Percentiles rank a stretch among this genome's conserved stretches.
Conservation (phyloP, 106 monocot genomes). For the Dendrobium huoshanense region DNA sequence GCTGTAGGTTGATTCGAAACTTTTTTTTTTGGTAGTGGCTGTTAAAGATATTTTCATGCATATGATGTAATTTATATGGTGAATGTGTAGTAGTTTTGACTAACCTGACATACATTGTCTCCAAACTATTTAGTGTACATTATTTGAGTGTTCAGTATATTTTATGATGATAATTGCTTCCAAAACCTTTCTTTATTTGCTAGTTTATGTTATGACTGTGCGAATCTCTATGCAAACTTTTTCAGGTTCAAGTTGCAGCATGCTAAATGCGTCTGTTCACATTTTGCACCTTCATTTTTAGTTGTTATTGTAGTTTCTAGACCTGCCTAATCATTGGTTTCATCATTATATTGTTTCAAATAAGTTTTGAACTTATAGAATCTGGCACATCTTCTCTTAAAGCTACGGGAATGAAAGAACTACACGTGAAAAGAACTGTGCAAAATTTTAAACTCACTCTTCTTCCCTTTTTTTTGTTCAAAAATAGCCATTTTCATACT, state of each 20-base stretch:
- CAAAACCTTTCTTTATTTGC: background rate
- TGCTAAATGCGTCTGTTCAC: background rate
- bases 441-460: background rate
- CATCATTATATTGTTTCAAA: background rate
- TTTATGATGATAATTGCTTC: background rate
- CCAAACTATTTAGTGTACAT: too few relatives aligned
- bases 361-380: background rate
- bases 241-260: background rate
- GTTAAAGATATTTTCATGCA: background rate
- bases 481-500: background rate
- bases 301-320: background rate
- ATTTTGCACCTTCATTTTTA: background rate
- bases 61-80: background rate
- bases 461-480: background rate
- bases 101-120: too few relatives aligned
- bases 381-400: background rate
- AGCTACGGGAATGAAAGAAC: background rate
- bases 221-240: background rate
- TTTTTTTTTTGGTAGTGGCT: background rate
- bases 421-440: background rate
- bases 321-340: background rate
- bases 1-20: background rate
- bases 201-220: background rate
- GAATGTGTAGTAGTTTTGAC: too few relatives aligned
- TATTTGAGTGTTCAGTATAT: too few relatives aligned